Evolutionary conservation across 2,329 filamentous ascomycete species (phyloP).

Genomic region (Hypoxylon sp.): DNA sequence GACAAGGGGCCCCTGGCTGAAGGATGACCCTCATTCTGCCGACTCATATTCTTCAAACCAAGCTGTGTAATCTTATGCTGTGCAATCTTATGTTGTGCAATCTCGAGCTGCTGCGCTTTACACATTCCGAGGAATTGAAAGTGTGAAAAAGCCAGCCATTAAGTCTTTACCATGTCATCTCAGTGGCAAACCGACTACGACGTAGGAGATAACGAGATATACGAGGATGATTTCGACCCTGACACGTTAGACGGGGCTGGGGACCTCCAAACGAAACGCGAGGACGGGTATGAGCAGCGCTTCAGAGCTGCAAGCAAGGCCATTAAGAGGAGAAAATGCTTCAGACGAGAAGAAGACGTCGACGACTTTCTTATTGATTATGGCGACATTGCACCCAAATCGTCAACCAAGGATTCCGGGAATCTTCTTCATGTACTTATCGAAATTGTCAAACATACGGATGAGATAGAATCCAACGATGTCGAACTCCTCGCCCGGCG

Average conservation of each 20-base stretch:
- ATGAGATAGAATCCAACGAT: slow-evolving; percentile 8
- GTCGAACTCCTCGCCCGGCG: slow-evolving; percentile 7
- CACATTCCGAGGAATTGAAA: neutral
- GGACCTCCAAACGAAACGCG: neutral
- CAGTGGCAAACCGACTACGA: slow-evolving; percentile 3
- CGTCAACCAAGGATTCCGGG: neutral
- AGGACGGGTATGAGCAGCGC: slow-evolving; percentile 3
- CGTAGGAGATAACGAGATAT: neutral
- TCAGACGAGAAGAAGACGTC: slow-evolving; percentile 1
- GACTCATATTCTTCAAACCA: neutral
- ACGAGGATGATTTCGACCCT: slow-evolving; percentile 5
- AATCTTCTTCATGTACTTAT: slow-evolving; percentile 11
- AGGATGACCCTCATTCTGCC: too few species aligned
- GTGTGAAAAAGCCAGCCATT: neutral
- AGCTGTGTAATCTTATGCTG: neutral
- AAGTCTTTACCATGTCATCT: neutral
- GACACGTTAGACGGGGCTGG: slow-evolving; percentile 1
- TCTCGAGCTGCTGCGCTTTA: neutral
- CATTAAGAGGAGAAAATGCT: slow-evolving; percentile 9
- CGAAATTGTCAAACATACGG: slow-evolving; percentile 16
- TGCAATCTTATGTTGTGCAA: neutral
- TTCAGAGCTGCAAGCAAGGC: slow-evolving; percentile 1
- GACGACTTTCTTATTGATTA: neutral
- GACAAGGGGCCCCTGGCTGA: too few species aligned
- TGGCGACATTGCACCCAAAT: neutral